These are phyloP conservation scores for Vigna unguiculata DNA, from an alignment of 306 rosid genomes.

Conservation along the genomic window DNA sequence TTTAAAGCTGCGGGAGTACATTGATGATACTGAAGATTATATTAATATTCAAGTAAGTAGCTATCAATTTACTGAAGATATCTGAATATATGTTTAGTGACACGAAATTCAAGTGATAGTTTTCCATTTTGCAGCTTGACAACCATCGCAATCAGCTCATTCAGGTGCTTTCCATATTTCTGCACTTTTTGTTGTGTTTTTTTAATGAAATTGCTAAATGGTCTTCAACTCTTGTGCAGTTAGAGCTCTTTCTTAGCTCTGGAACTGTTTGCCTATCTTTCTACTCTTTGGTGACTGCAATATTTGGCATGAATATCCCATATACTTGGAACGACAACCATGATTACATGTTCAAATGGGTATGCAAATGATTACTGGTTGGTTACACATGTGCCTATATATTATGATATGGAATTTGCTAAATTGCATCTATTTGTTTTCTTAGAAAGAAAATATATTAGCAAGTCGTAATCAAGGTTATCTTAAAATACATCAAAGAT, in stretches of 20 bases:
- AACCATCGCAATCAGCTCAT: slow-evolving; percentile 78
- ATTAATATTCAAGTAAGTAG: slow-evolving; percentile 83
- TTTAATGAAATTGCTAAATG: slow-evolving; percentile 6
- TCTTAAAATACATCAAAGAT: no score
- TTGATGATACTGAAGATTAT: slow-evolving; percentile 94
- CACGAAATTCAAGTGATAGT: slow-evolving; percentile 3
- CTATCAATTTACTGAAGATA: slow-evolving; percentile 11
- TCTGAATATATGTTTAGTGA: neutral
- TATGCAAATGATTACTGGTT: slow-evolving; percentile 41
- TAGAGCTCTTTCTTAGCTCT: slow-evolving; percentile 87
- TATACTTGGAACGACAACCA: slow-evolving; percentile 66
- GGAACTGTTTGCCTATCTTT: slow-evolving; percentile 74
- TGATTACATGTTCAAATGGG: slow-evolving; percentile 86
- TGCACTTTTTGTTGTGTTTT: slow-evolving; percentile 3
- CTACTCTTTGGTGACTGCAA: slow-evolving; percentile 72
- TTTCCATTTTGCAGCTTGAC: slow-evolving; percentile 69
- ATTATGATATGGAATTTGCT: no score
- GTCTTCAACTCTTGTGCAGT: slow-evolving; percentile 55
- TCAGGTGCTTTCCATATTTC: slow-evolving; percentile 66
- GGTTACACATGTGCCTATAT: neutral
- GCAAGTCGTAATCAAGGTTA: no score
- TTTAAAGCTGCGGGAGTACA: slow-evolving; percentile 84
- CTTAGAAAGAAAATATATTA: no score
- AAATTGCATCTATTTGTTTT: no score
- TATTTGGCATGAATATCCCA: slow-evolving; percentile 92